A percentile compares a stretch with the other conserved stretches of the same genome.
Conservation (phyloP, 495 filamentous ascomycete genomes). For the Symbiotaphrina buchneri region DNA sequence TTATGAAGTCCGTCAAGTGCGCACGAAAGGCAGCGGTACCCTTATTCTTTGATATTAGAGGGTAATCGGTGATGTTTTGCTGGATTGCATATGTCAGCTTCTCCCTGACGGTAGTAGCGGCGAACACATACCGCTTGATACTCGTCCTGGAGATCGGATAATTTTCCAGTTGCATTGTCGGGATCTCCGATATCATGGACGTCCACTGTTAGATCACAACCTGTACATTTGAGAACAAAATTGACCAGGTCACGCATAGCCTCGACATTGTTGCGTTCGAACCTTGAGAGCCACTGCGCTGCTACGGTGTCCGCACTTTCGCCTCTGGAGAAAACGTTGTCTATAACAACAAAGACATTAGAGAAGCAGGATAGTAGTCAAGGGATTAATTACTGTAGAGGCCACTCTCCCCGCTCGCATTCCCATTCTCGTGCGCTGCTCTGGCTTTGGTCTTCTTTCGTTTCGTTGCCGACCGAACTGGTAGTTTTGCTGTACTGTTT, state of each 20-base stretch:
- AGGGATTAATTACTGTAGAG: conserved; percentile 42
- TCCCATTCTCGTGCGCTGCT: conserved; percentile 21
- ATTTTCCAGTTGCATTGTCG: conserved; percentile 45
- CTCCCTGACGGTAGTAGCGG: too few relatives aligned
- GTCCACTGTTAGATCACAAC: conserved; percentile 51
- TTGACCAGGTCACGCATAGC: conserved; percentile 74
- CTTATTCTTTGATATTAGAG: conserved; percentile 64
- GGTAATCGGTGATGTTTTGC: conserved; percentile 70
- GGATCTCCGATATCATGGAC: conserved; percentile 65
- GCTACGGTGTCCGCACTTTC: conserved; percentile 52
- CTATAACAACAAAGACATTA: conserved; percentile 21
- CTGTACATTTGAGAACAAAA: conserved; percentile 64
- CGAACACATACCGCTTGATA: conserved; percentile 36
- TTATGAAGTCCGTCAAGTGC: conserved; percentile 55
- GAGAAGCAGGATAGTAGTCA: background rate
- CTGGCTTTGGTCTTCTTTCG: conserved; percentile 31
- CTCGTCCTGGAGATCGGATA: conserved; percentile 60
- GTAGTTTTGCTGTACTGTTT: conserved; percentile 12
- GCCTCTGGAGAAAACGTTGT: conserved; percentile 58
- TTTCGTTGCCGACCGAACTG: conserved; percentile 14
- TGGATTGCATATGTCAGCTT: conserved; percentile 12
- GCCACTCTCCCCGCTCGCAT: conserved; percentile 44
- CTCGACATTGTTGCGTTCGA: conserved; percentile 37
- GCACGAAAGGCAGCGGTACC: conserved; percentile 49
- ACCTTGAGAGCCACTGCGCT: conserved; percentile 54